phyloP scores from a whole-genome alignment of 805 yeast genomes.

The Wickerhamomyces rabaulensis region DNA sequence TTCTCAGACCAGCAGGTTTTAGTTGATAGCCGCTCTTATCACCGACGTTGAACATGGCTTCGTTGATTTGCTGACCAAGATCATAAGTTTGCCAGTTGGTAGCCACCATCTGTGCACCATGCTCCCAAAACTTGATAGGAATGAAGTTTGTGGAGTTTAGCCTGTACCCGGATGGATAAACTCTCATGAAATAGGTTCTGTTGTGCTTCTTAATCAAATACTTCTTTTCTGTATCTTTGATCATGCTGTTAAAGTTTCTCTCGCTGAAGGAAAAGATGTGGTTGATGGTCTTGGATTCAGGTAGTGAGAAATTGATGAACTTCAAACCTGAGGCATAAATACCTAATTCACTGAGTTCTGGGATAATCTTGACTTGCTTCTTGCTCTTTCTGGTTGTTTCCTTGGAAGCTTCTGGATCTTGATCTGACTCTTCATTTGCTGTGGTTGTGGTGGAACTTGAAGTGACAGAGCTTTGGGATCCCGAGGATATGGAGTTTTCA shows the following conservation, averaged over 20 bases:
- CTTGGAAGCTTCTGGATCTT: slow-evolving; percentile 1
- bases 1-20: slow-evolving; percentile 53
- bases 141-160: slow-evolving; percentile 75
- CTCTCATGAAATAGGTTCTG: slow-evolving; percentile 65
- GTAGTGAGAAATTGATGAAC: slow-evolving; percentile 77
- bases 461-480: slow-evolving; percentile 12
- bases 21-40: slow-evolving; percentile 68
- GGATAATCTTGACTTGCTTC: slow-evolving; percentile 24
- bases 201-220: slow-evolving; percentile 72
- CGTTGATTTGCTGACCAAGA: slow-evolving; percentile 81
- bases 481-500: slow-evolving; percentile 16
- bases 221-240: slow-evolving; percentile 52
- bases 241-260: slow-evolving; percentile 54
- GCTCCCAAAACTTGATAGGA: slow-evolving; percentile 76
- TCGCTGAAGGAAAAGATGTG: slow-evolving; percentile 90
- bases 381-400: slow-evolving; percentile 11
- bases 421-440: slow-evolving; percentile 25
- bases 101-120: slow-evolving; percentile 93
- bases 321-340: slow-evolving; percentile 62
- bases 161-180: slow-evolving; percentile 80
- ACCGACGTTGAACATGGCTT: slow-evolving; percentile 67
- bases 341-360: slow-evolving; percentile 55
- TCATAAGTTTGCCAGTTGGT: slow-evolving; percentile 96
- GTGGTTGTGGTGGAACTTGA: slow-evolving; percentile 21
- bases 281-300: slow-evolving; percentile 73